Evolutionary conservation across 352 stramenopile genomes (phyloP), one percentile per base, ranked within the genome.

Genomic region (Pythium plurisporium): DNA sequence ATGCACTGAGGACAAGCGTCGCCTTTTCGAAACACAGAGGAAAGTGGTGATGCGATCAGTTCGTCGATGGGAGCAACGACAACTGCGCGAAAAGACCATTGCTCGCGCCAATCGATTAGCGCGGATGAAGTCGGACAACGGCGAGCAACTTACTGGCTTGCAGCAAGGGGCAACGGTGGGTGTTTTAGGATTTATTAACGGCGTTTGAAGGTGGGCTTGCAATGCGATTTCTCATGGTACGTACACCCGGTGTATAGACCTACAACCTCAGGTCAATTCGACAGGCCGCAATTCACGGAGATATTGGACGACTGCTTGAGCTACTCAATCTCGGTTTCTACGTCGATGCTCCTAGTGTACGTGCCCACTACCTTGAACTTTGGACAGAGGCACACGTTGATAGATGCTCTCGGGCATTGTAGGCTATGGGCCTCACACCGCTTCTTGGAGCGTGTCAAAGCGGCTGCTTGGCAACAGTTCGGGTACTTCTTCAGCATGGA

Each of bases 341-440:
- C 19, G 63, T 72, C 1, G 70, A 90, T 47, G 68, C 77, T 6
- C 65, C 82, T 52, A 90, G 77, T 54, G 77, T 90, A 60, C 14
- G 64, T 62, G 23, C 10, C 49, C 27, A 12, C 25, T 44, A 19
- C 10, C 23, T 14, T 36, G n/a, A 6, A 56, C 9, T 12, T 2
- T n/a, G n/a, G n/a, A 10, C 11, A 40, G 27, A 45, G 9, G 11
- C 33, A 25, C 14, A 25, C 23, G 12, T 34, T 2, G 26, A 25
- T 11, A 33, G 27, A 14, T 38, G 6, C 12, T 22, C 25, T 49
- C 26, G 14, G n/a, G n/a, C 34, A n/a, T 27, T 27, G n/a, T 51
- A 88, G 80, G 80, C 77, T 0, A 87, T 88, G 76, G 80, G 80
- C 2, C 65, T 90, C 22, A 90, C 77, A 9, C 77, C 80, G 8